Base-by-base conservation (phyloP, 2,329 filamentous ascomycete species). In the Venturia effusa region DNA sequence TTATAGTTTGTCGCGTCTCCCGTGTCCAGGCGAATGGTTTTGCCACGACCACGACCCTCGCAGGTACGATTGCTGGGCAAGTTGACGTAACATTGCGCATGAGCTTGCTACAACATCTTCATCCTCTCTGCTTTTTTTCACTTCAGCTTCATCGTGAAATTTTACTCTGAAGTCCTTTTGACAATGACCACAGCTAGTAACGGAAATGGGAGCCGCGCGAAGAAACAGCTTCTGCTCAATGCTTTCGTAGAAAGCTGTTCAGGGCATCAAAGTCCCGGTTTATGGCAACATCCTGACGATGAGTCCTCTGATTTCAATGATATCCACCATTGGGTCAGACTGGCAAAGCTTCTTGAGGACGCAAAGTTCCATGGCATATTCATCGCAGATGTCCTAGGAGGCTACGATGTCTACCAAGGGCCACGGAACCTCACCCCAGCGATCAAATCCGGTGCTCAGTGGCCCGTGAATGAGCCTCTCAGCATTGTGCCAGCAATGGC, bases 391-490 rank as follows among this genome's bases (percentile, higher is more conserved):
- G 84, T 87, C 0, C 77, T 88, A 73, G 84, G 84, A 3, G 84
- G 84, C 6, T 88, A 89, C 69, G 86, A 90, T 75, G 85, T 89
- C 4, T 89, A 88, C 73, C 84, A 84, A 65, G 81, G 84, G 0
- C 83, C 83, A 0, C 73, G 77, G 4, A 86, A 83, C 66, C 77
- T 88, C 2, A 79, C 81, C 3, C 81, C 86, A 0, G 83, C 85
- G 0, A 81, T 88, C 60, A 71, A 79, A 0, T 83, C 84, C 0
- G 87, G 84, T 1, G 84, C 86, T 0, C 87, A 89, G 72, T 89
- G 84, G 81, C 87, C 87, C 0, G 84, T 88, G n/a, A 88, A 87
- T 66, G 86, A 89, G 70, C 86, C 86, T 0, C 70, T 89, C 1
- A 80, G 82, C 1, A 79, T 85, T 2, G 78, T 89, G 0, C 79